Conservation (phyloP, 129 eudicot species). For the Smallanthus sonchifolius region DNA sequence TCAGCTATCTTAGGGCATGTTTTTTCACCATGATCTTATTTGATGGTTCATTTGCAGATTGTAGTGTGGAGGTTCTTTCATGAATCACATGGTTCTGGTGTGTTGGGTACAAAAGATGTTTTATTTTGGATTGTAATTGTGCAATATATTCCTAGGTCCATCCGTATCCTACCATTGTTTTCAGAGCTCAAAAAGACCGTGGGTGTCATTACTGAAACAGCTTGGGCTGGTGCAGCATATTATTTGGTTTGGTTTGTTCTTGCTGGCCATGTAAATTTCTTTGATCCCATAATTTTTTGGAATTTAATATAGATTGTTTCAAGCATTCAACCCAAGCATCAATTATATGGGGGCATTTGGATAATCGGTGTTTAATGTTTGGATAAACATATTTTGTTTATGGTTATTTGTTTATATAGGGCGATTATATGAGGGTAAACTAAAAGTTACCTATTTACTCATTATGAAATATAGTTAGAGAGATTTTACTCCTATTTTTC, state of each 20-base stretch:
- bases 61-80: conserved; percentile 79
- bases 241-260: conserved; percentile 83
- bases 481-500: neutral
- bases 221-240: conserved; percentile 97
- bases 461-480: neutral
- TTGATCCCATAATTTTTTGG: neutral
- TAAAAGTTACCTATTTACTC: neutral
- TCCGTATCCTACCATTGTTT: conserved; percentile 64
- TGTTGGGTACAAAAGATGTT: conserved; percentile 66
- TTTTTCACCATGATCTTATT: neutral
- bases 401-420: neutral
- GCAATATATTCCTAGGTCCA: conserved; percentile 77
- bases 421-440: neutral
- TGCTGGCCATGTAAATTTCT: conserved; percentile 81
- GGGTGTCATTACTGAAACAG: conserved; percentile 88
- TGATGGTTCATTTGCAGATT: conserved; percentile 43
- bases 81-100: conserved; percentile 55
- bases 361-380: neutral
- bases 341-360: neutral
- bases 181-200: conserved; percentile 89
- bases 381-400: neutral
- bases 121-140: conserved; percentile 53
- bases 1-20: neutral
- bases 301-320: conserved; percentile 2
- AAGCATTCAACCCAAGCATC: neutral